Base-by-base conservation (phyloP, 2,329 filamentous ascomycete species). In the Penicillium polonicum region DNA sequence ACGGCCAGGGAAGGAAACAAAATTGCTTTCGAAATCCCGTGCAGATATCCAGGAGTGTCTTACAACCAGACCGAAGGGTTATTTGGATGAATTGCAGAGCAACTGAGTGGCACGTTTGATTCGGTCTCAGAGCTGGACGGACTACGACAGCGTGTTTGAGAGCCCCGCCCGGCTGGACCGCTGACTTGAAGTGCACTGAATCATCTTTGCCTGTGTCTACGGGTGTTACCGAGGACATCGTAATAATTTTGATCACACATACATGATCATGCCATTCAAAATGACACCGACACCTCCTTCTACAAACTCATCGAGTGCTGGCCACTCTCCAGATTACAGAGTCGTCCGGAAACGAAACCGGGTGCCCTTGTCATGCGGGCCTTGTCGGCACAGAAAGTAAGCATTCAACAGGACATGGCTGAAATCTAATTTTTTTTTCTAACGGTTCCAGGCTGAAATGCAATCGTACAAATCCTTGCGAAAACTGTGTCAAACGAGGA, bases 321-420 rank as follows among this genome's bases (percentile, higher is more conserved):
- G 88, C 25, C 88, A 89, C 61, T 96, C 92, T 44, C 91, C 92
- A 35, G 91, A 96, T 65, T 96, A 90, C 70, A 86, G 91, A 67
- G 88, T 97, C 50, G 90, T 97, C 59, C 88, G 93, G 65, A 96
- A 95, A 79, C 86, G 93, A 73, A 97, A 97, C 71, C 84, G 93
- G 59, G 88, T 97, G 17, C 93, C 93, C 46, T 81, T 97, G 49
- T 97, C 92, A 69, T 97, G 93, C 74, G 90, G 88, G 65, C 91
- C 92, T 33, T 97, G 93, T 76, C 85, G 93, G 71, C 90, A 92
- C 68, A 87, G 92, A 79, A 97, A 97, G 90, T 94, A 79, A 79
- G 83, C 74, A 36, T 41, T 55, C 43, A 44, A 57, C 56, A 53
- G 57, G 56, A 52, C 53, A 59, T 23, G 35, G 8, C 4, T 27